These are phyloP conservation scores for Stephania cephalantha DNA, from an alignment of 164 flowering plant genomes.

Conservation along the genomic window DNA sequence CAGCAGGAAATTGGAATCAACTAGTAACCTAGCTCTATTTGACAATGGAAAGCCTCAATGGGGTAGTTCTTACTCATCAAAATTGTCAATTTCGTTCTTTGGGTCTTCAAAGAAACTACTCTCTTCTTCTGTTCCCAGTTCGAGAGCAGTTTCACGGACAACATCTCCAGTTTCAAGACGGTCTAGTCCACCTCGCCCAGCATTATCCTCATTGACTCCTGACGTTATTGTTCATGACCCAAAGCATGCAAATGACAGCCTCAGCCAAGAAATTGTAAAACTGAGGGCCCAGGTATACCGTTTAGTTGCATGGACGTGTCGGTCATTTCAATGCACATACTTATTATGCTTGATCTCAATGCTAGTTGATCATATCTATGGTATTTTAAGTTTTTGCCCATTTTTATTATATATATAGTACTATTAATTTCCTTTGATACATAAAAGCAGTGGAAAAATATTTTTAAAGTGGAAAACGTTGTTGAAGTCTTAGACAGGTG, in stretches of 20 bases:
- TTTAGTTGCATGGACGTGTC: not conserved
- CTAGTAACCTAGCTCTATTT: slow-evolving; percentile 26
- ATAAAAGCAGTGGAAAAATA: too few species aligned
- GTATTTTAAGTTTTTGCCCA: too few species aligned
- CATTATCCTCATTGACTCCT: slow-evolving; percentile 25
- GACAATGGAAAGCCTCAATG: slow-evolving; percentile 32
- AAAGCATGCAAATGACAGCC: slow-evolving; percentile 33
- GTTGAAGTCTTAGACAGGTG: too few species aligned
- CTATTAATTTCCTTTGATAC: too few species aligned
- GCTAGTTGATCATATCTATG: too few species aligned
- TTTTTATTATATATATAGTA: too few species aligned
- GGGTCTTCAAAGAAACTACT: slow-evolving; percentile 30
- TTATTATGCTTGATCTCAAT: not conserved
- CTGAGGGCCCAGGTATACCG: slow-evolving; percentile 60
- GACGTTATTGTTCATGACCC: slow-evolving; percentile 32
- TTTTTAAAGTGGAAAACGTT: too few species aligned
- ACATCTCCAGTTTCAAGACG: slow-evolving; percentile 52
- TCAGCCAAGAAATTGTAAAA: slow-evolving; percentile 46
- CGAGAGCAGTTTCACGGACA: slow-evolving; percentile 47
- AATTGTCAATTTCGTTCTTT: slow-evolving; percentile 26
- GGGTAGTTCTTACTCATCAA: slow-evolving; percentile 27
- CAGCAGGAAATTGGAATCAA: slow-evolving; percentile 25
- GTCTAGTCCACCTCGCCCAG: slow-evolving; percentile 39
- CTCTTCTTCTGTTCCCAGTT: slow-evolving; percentile 46
- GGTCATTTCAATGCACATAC: not conserved